These are phyloP conservation scores for Hypoxylon sp. DNA, from an alignment of 2,329 filamentous ascomycete genomes.

Conservation along the genomic window DNA sequence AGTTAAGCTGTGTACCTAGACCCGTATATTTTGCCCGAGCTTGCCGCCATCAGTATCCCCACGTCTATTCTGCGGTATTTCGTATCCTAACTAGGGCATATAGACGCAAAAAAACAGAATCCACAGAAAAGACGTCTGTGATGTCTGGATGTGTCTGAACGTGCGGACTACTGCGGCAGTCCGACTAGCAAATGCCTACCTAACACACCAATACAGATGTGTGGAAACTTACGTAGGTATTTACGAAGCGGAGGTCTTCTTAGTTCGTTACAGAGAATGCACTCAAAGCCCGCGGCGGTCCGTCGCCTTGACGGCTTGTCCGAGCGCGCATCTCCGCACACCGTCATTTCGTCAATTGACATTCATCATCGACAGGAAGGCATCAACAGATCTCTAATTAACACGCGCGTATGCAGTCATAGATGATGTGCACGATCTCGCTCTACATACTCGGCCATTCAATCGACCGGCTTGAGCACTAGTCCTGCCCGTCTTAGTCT, in stretches of 20 bases:
- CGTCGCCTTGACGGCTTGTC: neutral
- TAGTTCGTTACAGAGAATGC: neutral
- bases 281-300: neutral
- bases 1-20: neutral
- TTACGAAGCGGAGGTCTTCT: neutral
- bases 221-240: neutral
- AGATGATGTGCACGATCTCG: neutral
- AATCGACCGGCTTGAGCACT: neutral
- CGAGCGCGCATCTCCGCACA: neutral
- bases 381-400: neutral
- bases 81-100: constrained; percentile 10
- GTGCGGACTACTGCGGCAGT: neutral
- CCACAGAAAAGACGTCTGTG: neutral
- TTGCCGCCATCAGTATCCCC: neutral
- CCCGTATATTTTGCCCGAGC: constrained; percentile 7
- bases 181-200: neutral
- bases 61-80: constrained; percentile 8
- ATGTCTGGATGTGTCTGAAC: neutral
- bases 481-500: neutral
- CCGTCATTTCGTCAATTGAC: neutral
- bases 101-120: neutral
- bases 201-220: constrained; percentile 1
- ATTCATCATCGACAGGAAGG: neutral
- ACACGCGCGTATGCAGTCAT: neutral
- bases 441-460: neutral